These are phyloP conservation scores for Hepatocystis sp. DNA, from an alignment of 169 alveolate genomes.

Conservation along the genomic window DNA sequence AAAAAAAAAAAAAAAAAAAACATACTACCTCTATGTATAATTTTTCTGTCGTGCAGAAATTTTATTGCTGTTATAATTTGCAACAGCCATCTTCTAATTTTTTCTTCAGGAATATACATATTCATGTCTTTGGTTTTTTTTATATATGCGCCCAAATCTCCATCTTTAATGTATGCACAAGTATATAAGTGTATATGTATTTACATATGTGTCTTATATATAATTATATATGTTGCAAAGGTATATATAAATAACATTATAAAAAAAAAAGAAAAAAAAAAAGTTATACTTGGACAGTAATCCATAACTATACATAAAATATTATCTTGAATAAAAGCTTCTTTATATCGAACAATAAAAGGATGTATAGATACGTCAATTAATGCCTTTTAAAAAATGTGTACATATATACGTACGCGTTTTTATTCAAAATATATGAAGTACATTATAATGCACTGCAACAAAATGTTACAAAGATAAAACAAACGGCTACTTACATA, in stretches of 20 bases:
- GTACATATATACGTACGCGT: too few species aligned
- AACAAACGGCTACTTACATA: too few species aligned
- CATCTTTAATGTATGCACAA: constrained; percentile 34
- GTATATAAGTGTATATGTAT: too few species aligned
- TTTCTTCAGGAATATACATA: constrained; percentile 46
- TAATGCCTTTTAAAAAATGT: constrained; percentile 35
- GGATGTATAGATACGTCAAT: constrained; percentile 73
- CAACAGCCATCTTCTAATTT: constrained; percentile 68
- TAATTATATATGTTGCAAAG: too few species aligned
- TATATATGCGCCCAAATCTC: constrained; percentile 56
- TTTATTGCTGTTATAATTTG: constrained; percentile 75
- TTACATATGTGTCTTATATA: too few species aligned
- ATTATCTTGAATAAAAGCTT: constrained; percentile 61
- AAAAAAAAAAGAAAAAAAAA: constrained; percentile 1
- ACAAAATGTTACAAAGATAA: too few species aligned
- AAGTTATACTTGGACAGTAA: constrained; percentile 40
- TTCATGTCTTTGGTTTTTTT: constrained; percentile 51
- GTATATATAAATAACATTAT: constrained; percentile 9
- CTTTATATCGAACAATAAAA: constrained; percentile 73
- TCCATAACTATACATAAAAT: constrained; percentile 68
- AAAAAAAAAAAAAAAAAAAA: not conserved
- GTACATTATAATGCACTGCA: too few species aligned
- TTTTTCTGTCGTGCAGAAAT: constrained; percentile 69
- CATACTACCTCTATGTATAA: constrained; percentile 63
- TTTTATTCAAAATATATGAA: too few species aligned